phyloP scores from a whole-genome alignment of 768 basidiomycete species.

The Kwoniella bestiolae region DNA sequence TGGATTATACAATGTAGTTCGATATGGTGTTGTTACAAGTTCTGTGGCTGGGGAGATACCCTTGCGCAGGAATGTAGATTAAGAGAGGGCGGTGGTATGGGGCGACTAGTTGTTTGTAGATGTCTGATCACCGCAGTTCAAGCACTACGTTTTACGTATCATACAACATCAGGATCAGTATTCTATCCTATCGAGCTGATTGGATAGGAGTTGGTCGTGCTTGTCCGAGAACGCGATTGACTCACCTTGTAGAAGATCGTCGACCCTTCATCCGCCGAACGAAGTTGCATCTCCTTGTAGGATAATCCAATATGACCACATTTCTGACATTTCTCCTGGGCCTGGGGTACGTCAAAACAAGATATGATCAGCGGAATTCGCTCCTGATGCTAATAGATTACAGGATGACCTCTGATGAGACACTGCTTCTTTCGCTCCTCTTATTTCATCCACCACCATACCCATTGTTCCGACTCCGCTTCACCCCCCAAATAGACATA shows the following conservation, averaged over 20 bases:
- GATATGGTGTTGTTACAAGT: neutral
- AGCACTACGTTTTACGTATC: constrained; percentile 4
- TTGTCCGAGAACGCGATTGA: constrained; percentile 24
- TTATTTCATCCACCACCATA: too few species aligned
- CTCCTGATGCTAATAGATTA: too few species aligned
- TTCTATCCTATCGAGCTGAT: too few species aligned
- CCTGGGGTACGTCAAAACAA: constrained; percentile 60
- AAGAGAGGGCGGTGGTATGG: neutral
- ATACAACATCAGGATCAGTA: neutral
- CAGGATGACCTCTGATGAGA: too few species aligned
- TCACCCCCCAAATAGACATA: too few species aligned
- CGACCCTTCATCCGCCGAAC: constrained; percentile 92
- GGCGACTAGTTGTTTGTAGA: constrained; percentile 25
- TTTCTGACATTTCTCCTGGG: constrained; percentile 83
- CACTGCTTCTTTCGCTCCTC: too few species aligned
- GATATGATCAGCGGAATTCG: neutral
- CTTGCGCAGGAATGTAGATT: too few species aligned
- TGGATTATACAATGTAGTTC: constrained; percentile 5
- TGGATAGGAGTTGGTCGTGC: neutral
- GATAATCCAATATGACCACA: constrained; percentile 85
- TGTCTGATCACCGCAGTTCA: constrained; percentile 29
- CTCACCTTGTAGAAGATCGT: constrained; percentile 92
- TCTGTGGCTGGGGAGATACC: too few species aligned
- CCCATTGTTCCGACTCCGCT: too few species aligned
- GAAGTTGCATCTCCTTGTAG: constrained; percentile 86